Conservation (phyloP, 2,329 filamentous ascomycete genomes). For the Ophiostoma piceae region DNA sequence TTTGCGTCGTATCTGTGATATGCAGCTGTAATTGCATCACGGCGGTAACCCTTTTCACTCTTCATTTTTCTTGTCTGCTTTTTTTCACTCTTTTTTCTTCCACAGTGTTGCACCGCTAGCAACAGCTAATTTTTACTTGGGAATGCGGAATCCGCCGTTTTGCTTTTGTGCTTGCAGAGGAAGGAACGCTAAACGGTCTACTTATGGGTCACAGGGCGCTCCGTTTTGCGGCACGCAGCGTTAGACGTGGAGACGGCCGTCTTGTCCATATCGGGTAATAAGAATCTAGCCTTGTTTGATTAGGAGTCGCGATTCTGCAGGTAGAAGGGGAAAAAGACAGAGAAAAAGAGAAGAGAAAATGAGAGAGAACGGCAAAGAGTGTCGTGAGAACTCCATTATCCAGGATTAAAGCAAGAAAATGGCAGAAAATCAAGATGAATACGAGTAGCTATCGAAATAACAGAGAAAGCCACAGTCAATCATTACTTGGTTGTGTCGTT, state of each 20-base stretch:
- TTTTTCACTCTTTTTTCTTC: constrained; percentile 2
- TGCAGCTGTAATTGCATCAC: not conserved
- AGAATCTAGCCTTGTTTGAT: constrained; percentile 12
- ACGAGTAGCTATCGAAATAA: too few species aligned
- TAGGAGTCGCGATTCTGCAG: not conserved
- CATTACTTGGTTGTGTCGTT: too few species aligned
- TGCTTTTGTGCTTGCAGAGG: not conserved
- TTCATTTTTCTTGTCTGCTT: not conserved
- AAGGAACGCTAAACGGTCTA: not conserved
- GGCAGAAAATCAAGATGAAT: not conserved
- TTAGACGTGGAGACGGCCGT: not conserved
- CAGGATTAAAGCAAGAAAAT: not conserved
- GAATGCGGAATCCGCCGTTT: not conserved
- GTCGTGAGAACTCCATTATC: too few species aligned
- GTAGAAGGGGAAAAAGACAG: too few species aligned
- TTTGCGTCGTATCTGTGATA: not conserved
- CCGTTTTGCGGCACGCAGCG: not conserved
- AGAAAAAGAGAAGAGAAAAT: not conserved
- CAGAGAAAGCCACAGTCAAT: too few species aligned
- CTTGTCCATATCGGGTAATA: constrained; percentile 1
- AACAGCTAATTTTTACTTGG: constrained; percentile 5
- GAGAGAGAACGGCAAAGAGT: not conserved
- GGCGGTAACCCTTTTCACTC: not conserved
- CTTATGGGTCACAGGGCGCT: not conserved
- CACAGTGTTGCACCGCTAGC: not conserved